Conservation (phyloP, 495 filamentous ascomycete species). For the Pyronema domesticum region DNA sequence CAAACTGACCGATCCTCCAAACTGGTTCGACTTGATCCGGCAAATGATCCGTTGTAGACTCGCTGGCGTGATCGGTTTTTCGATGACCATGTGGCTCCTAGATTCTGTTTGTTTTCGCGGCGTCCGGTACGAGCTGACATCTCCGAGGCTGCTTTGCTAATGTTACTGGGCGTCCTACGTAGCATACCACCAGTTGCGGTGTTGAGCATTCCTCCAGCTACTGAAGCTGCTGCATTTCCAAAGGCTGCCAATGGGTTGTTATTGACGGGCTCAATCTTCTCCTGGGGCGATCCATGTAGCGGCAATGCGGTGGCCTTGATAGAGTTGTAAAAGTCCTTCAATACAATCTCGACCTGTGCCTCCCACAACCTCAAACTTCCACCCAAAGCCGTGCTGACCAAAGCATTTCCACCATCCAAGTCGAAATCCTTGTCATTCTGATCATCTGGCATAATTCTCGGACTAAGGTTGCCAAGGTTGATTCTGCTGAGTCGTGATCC, state of each 20-base stretch:
- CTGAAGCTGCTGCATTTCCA: constrained; percentile 14
- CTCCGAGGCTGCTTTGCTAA: constrained; percentile 73
- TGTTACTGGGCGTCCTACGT: constrained; percentile 68
- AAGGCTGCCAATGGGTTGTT: constrained; percentile 36
- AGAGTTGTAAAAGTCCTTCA: constrained; percentile 81
- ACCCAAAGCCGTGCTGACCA: constrained; percentile 63
- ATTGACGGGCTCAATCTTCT: constrained; percentile 23
- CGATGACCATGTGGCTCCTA: constrained; percentile 55
- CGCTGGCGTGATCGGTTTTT: constrained; percentile 74
- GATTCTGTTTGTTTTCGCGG: constrained; percentile 20
- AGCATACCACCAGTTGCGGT: constrained; percentile 33
- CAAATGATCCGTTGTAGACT: constrained; percentile 56
- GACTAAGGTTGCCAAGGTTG: constrained; percentile 4
- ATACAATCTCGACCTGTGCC: constrained; percentile 65
- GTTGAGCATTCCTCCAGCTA: no score
- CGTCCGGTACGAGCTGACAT: constrained; percentile 38
- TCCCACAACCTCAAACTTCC: constrained; percentile 74
- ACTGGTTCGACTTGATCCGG: constrained; percentile 85
- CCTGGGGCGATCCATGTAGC: constrained; percentile 41
- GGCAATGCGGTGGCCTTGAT: constrained; percentile 75
- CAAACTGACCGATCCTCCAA: constrained; percentile 83
- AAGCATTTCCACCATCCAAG: constrained; percentile 29
- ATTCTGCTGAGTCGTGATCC: constrained; percentile 12
- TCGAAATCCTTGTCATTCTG: constrained; percentile 19
- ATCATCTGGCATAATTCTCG: constrained; percentile 6